These are phyloP conservation scores for Acmispon strigosus DNA, from an alignment of 306 rosid species.

Conservation along the genomic window DNA sequence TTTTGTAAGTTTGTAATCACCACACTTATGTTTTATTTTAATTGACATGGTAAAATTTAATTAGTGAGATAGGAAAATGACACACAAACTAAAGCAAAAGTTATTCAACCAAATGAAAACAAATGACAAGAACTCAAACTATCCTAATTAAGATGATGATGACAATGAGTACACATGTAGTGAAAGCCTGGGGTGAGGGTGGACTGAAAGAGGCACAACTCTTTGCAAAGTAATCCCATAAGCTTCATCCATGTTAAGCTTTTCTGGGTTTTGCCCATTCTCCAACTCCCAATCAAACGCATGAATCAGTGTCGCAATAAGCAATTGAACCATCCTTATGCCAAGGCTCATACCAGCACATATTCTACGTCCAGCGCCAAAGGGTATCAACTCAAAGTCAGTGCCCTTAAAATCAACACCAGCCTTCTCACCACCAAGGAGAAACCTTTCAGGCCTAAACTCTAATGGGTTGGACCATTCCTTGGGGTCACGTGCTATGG, in stretches of 20 bases:
- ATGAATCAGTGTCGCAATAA: constrained; percentile 47
- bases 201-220: constrained; percentile 39
- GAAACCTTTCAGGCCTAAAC: constrained; percentile 67
- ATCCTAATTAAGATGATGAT: background rate
- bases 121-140: background rate
- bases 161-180: constrained; percentile 17
- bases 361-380: constrained; percentile 79
- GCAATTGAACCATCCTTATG: constrained; percentile 45
- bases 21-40: too few relatives aligned
- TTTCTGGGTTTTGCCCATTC: constrained; percentile 26
- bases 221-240: constrained; percentile 70
- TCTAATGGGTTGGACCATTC: constrained; percentile 52
- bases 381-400: constrained; percentile 69
- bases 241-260: constrained; percentile 70
- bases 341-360: constrained; percentile 72
- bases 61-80: too few relatives aligned
- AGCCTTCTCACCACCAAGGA: constrained; percentile 51
- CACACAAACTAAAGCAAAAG: too few relatives aligned
- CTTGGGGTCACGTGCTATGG: constrained; percentile 62
- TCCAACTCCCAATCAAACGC: constrained; percentile 54
- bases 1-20: too few relatives aligned
- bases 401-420: constrained; percentile 58
- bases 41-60: too few relatives aligned
- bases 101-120: background rate
- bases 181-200: constrained; percentile 49